These are phyloP conservation scores for Aspergillus mulundensis DNA, from an alignment of 495 filamentous ascomycete species.

Conservation along the genomic window DNA sequence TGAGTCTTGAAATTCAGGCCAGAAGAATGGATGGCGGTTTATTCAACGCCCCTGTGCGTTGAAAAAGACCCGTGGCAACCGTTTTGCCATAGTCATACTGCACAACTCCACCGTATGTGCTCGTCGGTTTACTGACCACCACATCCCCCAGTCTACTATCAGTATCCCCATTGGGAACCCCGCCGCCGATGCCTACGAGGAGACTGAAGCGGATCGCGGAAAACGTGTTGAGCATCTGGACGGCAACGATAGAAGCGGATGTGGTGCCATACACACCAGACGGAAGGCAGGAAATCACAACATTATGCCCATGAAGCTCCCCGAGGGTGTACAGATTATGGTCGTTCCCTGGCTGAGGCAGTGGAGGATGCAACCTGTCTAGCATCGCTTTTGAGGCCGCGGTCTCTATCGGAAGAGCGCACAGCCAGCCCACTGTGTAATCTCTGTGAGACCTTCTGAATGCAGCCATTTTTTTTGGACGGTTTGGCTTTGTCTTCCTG, in stretches of 20 bases:
- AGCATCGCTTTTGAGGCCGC: not conserved
- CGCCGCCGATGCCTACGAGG: not conserved
- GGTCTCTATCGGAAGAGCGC: not conserved
- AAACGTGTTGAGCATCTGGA: not conserved
- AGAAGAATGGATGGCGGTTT: not conserved
- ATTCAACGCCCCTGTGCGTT: not conserved
- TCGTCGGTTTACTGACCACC: slow-evolving; percentile 4
- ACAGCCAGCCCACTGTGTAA: not conserved
- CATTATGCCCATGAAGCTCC: not conserved
- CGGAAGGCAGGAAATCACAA: not conserved
- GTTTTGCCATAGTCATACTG: not conserved
- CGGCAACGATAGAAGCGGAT: not conserved
- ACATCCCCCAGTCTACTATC: slow-evolving; percentile 1
- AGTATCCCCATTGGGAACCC: not conserved
- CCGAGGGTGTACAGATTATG: not conserved
- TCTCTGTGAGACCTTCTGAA: not conserved
- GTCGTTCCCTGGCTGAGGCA: not conserved
- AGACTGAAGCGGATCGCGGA: not conserved
- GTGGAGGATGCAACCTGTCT: not conserved
- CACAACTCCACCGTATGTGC: not conserved
- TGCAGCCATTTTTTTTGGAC: not conserved
- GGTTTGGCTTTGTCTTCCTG: not conserved
- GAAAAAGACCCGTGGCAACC: not conserved
- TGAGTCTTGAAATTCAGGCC: not conserved
- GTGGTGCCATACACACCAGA: not conserved